Base-by-base conservation (phyloP, 2,329 filamentous ascomycete genomes). In the Phialemonium atrogriseum region DNA sequence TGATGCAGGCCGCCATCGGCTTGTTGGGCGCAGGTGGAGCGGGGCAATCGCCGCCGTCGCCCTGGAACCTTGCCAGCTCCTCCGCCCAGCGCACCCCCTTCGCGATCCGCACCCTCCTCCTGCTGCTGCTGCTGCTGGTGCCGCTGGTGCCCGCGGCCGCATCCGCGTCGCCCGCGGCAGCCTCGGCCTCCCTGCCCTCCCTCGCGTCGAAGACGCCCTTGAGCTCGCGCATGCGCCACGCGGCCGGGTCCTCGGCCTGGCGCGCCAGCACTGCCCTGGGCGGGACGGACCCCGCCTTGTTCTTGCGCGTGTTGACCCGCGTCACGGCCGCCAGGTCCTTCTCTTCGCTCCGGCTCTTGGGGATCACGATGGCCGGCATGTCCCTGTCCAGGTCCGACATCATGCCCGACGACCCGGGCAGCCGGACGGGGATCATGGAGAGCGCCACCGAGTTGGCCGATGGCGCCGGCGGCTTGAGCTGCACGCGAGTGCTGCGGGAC, bases 261-360 rank as follows among this genome's bases (percentile, higher is more conserved):
- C 42, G 41, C 2, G 49, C 47, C 2, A 60, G 41, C 1, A 56
- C 44, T 1, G 49, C 31, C 11, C 42, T 39, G 0, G 60, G 57
- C 6, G 42, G 45, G 5, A 60, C 34, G 1, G 62, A 51, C 12
- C 43, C 49, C 4, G 44, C 56, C 46, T 64, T 65, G 37, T 68
- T 68, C 40, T 60, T 62, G 17, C 59, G 50, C 2, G 63, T 68
- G 37, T 68, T 68, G 30, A 54, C 48, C 4, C 56, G 45, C 1
- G 63, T 67, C 24, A 64, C 36, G 2, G 55, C 48, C 0, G 59
- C 60, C 7, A 65, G 41, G 27, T 65, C 58, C 42, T 61, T 62
- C 24, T 63, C 62, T 10, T 52, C 32, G 4, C 37, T 37, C 8
- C 40, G 35, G n/a, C 27, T 43, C n/a, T 41, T 37, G 5, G 28